Base-by-base conservation (phyloP, 2,329 filamentous ascomycete species). In the Penicillium sp. region DNA sequence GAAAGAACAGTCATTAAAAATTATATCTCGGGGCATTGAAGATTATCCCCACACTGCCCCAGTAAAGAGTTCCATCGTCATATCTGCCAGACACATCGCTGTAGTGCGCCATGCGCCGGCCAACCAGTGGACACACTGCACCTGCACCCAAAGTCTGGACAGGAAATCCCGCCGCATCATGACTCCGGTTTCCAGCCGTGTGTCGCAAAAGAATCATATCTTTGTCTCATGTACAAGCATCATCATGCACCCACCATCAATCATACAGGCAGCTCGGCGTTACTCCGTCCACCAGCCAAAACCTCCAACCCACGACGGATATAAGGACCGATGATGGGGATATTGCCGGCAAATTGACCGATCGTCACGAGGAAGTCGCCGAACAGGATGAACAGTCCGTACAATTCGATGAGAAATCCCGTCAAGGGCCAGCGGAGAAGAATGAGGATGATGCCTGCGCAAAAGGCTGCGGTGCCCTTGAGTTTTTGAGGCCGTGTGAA, bases 301-400 rank as follows among this genome's bases (percentile, higher is more conserved):
- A 83, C 81, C 65, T 94, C 88, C 53, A 95, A 76, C 3, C 76
- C 77, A 56, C 80, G 73, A 49, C 88, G 86, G 63, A 96, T 85
- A 62, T 90, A 94, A 4, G 90, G 88, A 3, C 91, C 91, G 5
- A 97, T 75, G 6, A 96, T 78, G 0, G 93, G 91, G 9, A 95
- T 72, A 52, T 87, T 89, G 48, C 88, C 83, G 35, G 88, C 88
- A 64, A 97, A 95, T 12, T 87, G 82, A 0, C 86, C 87, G 56
- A 97, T 90, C 18, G 91, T 97, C 42, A 90, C 88, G 50, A 97
- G 79, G 73, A 97, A 97, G 70, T 98, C 93, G 33, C 93, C 93
- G 72, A 98, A 98, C 33, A 98, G 75, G 44, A 96, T 81, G 58
- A 94, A 80, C 57, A 98, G 91, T 28, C 93, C 93, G 71, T 97